phyloP scores from a whole-genome alignment of 805 yeast species.

The Yamadazyma endophytica region DNA sequence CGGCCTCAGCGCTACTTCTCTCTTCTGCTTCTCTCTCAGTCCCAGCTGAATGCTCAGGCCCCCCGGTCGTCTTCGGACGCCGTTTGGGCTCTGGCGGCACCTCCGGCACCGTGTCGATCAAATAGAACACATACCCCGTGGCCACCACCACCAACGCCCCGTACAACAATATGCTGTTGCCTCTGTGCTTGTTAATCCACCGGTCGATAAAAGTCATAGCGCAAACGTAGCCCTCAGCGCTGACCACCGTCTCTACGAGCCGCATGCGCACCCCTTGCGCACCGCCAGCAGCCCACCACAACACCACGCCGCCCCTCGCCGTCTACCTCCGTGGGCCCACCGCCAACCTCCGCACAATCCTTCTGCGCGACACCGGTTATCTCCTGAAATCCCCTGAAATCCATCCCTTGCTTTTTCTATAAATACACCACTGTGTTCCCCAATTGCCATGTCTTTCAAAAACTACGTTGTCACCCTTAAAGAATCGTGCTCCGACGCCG shows the following conservation, averaged over 20 bases:
- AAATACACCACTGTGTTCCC: not conserved
- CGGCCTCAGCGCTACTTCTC: too few species aligned
- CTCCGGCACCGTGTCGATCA: slow-evolving; percentile 14
- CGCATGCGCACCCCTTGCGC: not conserved
- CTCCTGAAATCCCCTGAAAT: slow-evolving; percentile 1
- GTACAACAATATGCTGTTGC: slow-evolving; percentile 33
- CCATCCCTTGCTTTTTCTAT: slow-evolving; percentile 1
- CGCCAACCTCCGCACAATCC: slow-evolving; percentile 2
- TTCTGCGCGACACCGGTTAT: slow-evolving; percentile 1
- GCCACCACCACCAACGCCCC: slow-evolving; percentile 26
- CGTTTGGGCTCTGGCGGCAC: slow-evolving; percentile 12
- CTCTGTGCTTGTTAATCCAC: slow-evolving; percentile 23
- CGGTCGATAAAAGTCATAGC: slow-evolving; percentile 26
- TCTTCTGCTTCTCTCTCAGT: too few species aligned
- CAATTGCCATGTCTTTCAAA: slow-evolving; percentile 14
- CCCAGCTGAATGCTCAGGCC: too few species aligned
- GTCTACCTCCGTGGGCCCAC: slow-evolving; percentile 3
- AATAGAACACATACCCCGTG: slow-evolving; percentile 23
- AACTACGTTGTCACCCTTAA: slow-evolving; percentile 43
- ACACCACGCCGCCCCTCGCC: too few species aligned
- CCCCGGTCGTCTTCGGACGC: too few species aligned
- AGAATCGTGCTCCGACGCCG: slow-evolving; percentile 39
- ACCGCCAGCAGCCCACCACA: too few species aligned
- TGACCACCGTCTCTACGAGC: not conserved
- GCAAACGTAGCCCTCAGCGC: not conserved